A percentile compares a stretch with the other conserved stretches of the same genome.
phyloP scores from a whole-genome alignment of 2,329 filamentous ascomycete genomes.

The Fusarium graminum region DNA sequence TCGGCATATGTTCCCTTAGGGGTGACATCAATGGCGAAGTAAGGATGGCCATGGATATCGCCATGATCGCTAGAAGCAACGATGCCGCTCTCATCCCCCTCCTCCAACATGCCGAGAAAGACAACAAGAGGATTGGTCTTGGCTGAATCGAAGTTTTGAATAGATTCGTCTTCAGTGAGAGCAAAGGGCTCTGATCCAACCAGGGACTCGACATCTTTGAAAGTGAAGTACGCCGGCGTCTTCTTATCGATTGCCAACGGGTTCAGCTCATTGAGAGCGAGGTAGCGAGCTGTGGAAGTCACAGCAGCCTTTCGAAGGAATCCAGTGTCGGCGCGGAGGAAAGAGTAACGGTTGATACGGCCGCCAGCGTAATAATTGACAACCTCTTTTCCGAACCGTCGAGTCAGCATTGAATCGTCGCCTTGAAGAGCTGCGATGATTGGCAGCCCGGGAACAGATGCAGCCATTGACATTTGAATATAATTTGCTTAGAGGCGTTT shows the following conservation, averaged over 20 bases:
- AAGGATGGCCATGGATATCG: constrained; percentile 82
- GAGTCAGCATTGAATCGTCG: constrained; percentile 76
- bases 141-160: constrained; percentile 80
- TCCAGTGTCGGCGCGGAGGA: constrained; percentile 76
- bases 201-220: constrained; percentile 76
- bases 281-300: constrained; percentile 76
- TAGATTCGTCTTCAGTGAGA: constrained; percentile 77
- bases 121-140: constrained; percentile 77
- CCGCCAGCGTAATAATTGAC: constrained; percentile 88
- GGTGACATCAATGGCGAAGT: constrained; percentile 91
- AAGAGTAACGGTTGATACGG: constrained; percentile 83
- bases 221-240: constrained; percentile 76
- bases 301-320: constrained; percentile 77
- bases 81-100: constrained; percentile 59
- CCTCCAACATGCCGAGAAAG: constrained; percentile 86
- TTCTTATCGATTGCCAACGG: constrained; percentile 72
- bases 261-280: constrained; percentile 82
- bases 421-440: constrained; percentile 60
- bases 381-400: constrained; percentile 83
- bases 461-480: constrained; percentile 50
- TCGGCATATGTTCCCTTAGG: constrained; percentile 74
- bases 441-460: constrained; percentile 55
- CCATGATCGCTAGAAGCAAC: constrained; percentile 63
- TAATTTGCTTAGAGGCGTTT: constrained; percentile 18
- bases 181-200: constrained; percentile 79